phyloP scores from a whole-genome alignment of 306 rosid species.

The Vigna hirtella region DNA sequence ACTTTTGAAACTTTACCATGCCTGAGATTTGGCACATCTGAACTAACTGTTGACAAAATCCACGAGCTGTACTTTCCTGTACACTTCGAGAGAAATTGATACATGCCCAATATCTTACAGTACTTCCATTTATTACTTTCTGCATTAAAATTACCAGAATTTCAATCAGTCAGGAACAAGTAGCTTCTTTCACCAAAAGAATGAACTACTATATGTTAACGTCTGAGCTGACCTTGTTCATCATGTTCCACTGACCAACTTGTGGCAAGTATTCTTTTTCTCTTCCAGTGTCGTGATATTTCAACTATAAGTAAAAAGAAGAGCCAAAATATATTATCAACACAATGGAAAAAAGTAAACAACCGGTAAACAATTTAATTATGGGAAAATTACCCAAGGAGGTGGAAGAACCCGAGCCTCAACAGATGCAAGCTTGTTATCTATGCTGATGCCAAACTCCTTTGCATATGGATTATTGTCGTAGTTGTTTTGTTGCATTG shows the following conservation, averaged over 20 bases:
- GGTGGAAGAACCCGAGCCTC: slow-evolving; percentile 52
- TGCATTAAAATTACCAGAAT: slow-evolving; percentile 34
- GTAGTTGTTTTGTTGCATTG: slow-evolving; percentile 48
- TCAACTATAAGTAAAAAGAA: slow-evolving; percentile 33
- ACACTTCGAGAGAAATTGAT: slow-evolving; percentile 50
- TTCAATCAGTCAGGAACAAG: not conserved
- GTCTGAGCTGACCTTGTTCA: slow-evolving; percentile 52
- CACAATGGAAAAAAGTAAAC: slow-evolving; percentile 8
- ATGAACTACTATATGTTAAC: not conserved
- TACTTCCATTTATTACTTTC: slow-evolving; percentile 66
- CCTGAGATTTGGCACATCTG: slow-evolving; percentile 63
- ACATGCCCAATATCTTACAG: slow-evolving; percentile 53
- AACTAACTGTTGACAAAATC: slow-evolving; percentile 61
- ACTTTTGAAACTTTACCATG: slow-evolving; percentile 49
- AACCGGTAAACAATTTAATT: not conserved
- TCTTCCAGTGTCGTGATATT: slow-evolving; percentile 52
- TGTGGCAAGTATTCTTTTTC: slow-evolving; percentile 52
- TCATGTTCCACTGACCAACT: slow-evolving; percentile 60
- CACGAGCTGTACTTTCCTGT: slow-evolving; percentile 54
- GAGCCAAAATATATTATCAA: not conserved
- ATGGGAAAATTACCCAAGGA: slow-evolving; percentile 47
- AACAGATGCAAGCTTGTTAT: slow-evolving; percentile 49
- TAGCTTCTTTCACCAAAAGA: not conserved
- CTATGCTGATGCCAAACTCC: slow-evolving; percentile 55
- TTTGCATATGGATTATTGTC: slow-evolving; percentile 51